These are phyloP conservation scores for Wickerhamiella nectarea DNA, from an alignment of 805 yeast species.

Conservation along the genomic window DNA sequence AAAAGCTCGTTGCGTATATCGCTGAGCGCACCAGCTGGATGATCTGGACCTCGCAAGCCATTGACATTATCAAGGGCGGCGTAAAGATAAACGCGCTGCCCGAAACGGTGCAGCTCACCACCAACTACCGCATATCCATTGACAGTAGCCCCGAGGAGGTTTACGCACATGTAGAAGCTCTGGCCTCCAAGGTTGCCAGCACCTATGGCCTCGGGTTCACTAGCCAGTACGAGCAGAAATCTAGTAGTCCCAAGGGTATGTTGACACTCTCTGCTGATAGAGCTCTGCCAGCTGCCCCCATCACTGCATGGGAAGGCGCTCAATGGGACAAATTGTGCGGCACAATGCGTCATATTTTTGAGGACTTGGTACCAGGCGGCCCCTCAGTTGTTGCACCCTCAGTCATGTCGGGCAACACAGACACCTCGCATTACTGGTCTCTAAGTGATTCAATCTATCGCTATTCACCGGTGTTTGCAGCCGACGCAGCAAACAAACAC, in stretches of 20 bases:
- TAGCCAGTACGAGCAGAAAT: conserved; percentile 12
- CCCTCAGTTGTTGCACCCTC: conserved; percentile 39
- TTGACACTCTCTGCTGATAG: conserved; percentile 18
- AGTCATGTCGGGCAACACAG: conserved; percentile 59
- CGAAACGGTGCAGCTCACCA: conserved; percentile 39
- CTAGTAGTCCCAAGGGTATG: neutral
- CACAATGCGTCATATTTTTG: conserved; percentile 46
- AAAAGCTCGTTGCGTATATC: conserved; percentile 9
- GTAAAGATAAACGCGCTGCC: conserved; percentile 67
- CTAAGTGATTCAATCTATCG: conserved; percentile 49
- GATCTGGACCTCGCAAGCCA: conserved; percentile 52
- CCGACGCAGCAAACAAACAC: conserved; percentile 15
- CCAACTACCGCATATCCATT: conserved; percentile 53
- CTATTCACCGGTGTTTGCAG: conserved; percentile 33
- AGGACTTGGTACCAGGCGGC: conserved; percentile 32
- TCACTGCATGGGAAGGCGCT: conserved; percentile 31
- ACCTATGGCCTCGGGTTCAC: conserved; percentile 36
- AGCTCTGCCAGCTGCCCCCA: conserved; percentile 39
- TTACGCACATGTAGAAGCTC: conserved; percentile 27
- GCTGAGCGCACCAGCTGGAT: conserved; percentile 27
- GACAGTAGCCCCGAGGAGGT: conserved; percentile 38
- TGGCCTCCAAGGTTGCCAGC: conserved; percentile 31
- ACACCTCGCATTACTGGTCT: conserved; percentile 53
- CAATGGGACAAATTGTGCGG: conserved; percentile 50
- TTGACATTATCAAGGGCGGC: conserved; percentile 58